Conservation (phyloP, 2,329 filamentous ascomycete species). For the Chalaropsis thielavioides region DNA sequence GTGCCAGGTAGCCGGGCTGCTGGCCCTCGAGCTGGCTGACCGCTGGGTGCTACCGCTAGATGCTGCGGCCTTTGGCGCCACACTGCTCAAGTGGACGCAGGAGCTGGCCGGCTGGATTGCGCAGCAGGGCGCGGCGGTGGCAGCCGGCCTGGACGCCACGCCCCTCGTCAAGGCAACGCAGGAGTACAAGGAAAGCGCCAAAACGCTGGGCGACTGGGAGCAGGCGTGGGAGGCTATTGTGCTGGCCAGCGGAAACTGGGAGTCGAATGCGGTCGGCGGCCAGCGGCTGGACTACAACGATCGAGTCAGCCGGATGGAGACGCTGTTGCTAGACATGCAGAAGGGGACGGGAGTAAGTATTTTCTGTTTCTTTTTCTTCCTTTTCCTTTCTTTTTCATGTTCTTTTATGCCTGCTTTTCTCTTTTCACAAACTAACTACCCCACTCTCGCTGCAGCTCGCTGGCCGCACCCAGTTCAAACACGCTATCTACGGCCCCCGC, state of each 20-base stretch:
- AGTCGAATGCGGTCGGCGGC: constrained; percentile 52
- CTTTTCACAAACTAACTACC: constrained; percentile 17
- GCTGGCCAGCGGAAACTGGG: constrained; percentile 57
- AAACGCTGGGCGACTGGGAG: constrained; percentile 54
- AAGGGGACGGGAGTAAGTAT: constrained; percentile 56
- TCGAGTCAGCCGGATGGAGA: constrained; percentile 69
- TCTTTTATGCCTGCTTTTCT: background rate
- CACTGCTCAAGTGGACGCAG: constrained; percentile 49
- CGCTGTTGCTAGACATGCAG: constrained; percentile 63
- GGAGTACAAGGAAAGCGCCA: constrained; percentile 36
- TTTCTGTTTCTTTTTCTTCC: constrained; percentile 2
- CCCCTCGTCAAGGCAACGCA: constrained; percentile 41
- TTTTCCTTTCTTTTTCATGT: background rate
- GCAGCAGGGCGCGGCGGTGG: constrained; percentile 29
- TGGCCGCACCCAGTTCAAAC: constrained; percentile 84
- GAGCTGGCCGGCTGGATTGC: constrained; percentile 53
- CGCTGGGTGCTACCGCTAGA: constrained; percentile 72
- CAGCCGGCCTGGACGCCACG: constrained; percentile 22
- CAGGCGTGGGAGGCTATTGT: constrained; percentile 60
- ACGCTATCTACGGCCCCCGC: constrained; percentile 76
- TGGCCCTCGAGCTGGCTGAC: constrained; percentile 77
- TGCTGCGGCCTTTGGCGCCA: constrained; percentile 54
- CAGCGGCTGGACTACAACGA: constrained; percentile 64
- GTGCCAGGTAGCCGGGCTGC: constrained; percentile 62
- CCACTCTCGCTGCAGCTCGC: constrained; percentile 43